Evolutionary conservation across 1,284 basidiomycete species (phyloP).

Genomic region (Apiotrichum brassicae): DNA sequence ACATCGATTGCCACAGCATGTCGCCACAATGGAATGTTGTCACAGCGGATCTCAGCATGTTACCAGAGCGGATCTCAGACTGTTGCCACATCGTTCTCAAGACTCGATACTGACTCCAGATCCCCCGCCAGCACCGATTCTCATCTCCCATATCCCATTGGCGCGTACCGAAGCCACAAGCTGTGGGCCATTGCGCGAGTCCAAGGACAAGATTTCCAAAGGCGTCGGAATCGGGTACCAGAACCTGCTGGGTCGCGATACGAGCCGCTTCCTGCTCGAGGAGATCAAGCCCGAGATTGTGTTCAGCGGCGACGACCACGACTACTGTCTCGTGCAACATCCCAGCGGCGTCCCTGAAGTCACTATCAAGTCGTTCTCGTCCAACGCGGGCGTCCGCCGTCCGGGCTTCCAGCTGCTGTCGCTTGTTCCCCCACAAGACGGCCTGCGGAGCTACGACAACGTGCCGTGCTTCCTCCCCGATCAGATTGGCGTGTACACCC

Average conservation of each 20-base stretch:
- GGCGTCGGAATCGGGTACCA: slow-evolving; percentile 75
- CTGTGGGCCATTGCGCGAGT: slow-evolving; percentile 70
- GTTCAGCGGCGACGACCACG: slow-evolving; percentile 74
- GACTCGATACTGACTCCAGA: slow-evolving; percentile 21
- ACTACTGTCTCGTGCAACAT: slow-evolving; percentile 74
- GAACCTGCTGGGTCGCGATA: slow-evolving; percentile 67
- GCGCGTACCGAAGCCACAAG: slow-evolving; percentile 60
- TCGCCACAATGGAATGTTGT: no score
- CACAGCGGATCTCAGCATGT: no score
- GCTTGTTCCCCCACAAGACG: slow-evolving; percentile 51
- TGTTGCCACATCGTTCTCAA: not conserved
- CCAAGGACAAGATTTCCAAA: slow-evolving; percentile 59
- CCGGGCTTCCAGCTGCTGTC: slow-evolving; percentile 84
- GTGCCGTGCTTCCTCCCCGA: slow-evolving; percentile 63
- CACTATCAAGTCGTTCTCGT: slow-evolving; percentile 78
- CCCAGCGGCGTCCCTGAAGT: slow-evolving; percentile 54
- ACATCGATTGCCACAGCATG: no score
- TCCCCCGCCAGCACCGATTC: slow-evolving; percentile 50
- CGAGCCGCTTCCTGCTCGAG: slow-evolving; percentile 63
- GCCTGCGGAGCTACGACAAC: slow-evolving; percentile 50
- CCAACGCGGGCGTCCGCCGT: slow-evolving; percentile 63
- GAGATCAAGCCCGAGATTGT: slow-evolving; percentile 60
- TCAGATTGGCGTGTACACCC: slow-evolving; percentile 57
- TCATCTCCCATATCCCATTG: slow-evolving; percentile 78
- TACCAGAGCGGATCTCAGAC: no score